Evolutionary conservation across 352 stramenopile species (phyloP).

Genomic region (Globisporangium sylvaticum): DNA sequence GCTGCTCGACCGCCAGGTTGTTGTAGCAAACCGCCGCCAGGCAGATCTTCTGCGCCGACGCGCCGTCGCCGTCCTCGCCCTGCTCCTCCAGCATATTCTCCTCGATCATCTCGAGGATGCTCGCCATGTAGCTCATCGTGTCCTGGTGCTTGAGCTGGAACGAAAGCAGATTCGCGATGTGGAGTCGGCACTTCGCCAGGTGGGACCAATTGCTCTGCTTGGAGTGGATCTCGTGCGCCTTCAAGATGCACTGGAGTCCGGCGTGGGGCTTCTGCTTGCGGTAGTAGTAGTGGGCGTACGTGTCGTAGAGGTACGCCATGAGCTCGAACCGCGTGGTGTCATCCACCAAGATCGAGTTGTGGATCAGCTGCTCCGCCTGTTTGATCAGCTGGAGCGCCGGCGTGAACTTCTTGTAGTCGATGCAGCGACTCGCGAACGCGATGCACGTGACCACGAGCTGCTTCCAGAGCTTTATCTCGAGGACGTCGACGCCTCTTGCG

Average conservation of each 20-base stretch:
- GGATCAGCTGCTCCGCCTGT: conserved; percentile 67
- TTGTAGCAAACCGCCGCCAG: conserved; percentile 90
- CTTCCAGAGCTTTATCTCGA: conserved; percentile 81
- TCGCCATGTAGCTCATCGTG: conserved; percentile 70
- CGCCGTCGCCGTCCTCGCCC: conserved; percentile 22
- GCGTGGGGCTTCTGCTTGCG: conserved; percentile 74
- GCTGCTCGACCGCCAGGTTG: conserved; percentile 90
- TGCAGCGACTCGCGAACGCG: conserved; percentile 80
- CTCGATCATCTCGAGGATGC: conserved; percentile 88
- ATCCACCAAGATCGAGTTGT: conserved; percentile 67
- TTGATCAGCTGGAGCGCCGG: conserved; percentile 82
- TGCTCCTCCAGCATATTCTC: conserved; percentile 78
- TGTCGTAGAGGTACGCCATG: conserved; percentile 81
- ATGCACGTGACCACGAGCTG: conserved; percentile 90
- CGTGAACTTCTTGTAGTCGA: conserved; percentile 81
- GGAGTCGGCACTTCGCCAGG: conserved; percentile 88
- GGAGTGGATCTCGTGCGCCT: conserved; percentile 81
- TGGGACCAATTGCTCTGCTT: conserved; percentile 75
- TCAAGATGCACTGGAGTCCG: conserved; percentile 80
- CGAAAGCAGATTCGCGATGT: conserved; percentile 75
- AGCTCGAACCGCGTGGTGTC: conserved; percentile 55
- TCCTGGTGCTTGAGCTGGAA: conserved; percentile 75
- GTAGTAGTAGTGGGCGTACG: conserved; percentile 91
- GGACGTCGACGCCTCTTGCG: conserved; percentile 39
- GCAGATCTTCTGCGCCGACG: conserved; percentile 87